phyloP scores from a whole-genome alignment of 192 early-diverging fungal genomes.

The Podochytrium sp. region DNA sequence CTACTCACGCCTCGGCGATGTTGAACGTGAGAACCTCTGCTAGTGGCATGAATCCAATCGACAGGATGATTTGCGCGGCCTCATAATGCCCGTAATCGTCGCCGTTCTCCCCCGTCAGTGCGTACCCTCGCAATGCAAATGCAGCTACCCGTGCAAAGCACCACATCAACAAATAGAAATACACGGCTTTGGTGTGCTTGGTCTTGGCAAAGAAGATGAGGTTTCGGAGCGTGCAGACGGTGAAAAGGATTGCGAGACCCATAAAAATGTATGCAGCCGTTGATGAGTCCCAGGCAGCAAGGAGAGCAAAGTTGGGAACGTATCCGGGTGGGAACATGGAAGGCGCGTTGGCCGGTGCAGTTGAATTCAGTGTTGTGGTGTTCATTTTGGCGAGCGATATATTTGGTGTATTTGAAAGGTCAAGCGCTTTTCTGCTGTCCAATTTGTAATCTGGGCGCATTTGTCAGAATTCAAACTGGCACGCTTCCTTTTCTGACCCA shows the following conservation, averaged over 20 bases:
- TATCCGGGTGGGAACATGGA: slow-evolving; percentile 22
- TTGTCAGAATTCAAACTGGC: neutral
- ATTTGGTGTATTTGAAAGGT: neutral
- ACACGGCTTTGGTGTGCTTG: slow-evolving; percentile 3
- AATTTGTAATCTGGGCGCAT: neutral
- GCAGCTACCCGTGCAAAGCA: neutral
- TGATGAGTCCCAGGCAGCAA: slow-evolving; percentile 4
- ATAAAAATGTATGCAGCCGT: slow-evolving; percentile 9
- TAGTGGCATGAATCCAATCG: slow-evolving; percentile 26
- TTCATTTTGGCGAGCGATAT: neutral
- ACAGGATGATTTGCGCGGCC: neutral
- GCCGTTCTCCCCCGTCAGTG: neutral
- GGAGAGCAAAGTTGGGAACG: slow-evolving; percentile 18
- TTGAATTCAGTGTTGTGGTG: neutral
- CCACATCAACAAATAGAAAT: slow-evolving; percentile 5
- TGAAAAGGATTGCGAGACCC: neutral
- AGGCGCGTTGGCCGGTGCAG: neutral
- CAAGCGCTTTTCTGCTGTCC: neutral
- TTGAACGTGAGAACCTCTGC: slow-evolving; percentile 5
- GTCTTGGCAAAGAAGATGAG: slow-evolving; percentile 9
- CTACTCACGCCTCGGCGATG: neutral
- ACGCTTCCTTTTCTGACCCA: neutral
- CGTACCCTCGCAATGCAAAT: slow-evolving; percentile 6
- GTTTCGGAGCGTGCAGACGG: neutral
- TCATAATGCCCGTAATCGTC: neutral